A percentile compares a stretch with the other conserved stretches of the same genome.
These are phyloP conservation scores for Stemphylium beticola DNA, from an alignment of 2,329 filamentous ascomycete species.

Conservation along the genomic window DNA sequence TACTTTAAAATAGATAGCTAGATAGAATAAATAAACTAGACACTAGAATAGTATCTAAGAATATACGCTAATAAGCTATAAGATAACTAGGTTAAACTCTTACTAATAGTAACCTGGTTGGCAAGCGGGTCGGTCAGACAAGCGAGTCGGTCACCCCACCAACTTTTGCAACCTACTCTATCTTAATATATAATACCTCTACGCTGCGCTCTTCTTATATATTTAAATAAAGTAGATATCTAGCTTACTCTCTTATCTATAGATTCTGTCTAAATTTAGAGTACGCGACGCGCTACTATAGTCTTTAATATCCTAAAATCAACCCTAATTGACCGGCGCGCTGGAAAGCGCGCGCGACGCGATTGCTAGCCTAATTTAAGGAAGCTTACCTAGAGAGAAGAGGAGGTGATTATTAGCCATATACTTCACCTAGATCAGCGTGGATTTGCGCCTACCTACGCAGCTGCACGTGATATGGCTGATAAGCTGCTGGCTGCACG, in stretches of 20 bases:
- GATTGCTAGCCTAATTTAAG: no score
- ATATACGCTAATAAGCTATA: no score
- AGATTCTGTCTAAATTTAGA: not conserved
- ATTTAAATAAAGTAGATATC: not conserved
- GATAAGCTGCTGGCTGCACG: no score
- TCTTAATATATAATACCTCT: not conserved
- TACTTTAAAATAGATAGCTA: no score
- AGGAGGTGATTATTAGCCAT: not conserved
- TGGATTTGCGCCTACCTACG: not conserved
- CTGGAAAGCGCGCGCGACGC: not conserved
- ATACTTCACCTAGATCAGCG: not conserved
- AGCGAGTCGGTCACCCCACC: not conserved
- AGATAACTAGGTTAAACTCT: no score
- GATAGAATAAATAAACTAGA: no score
- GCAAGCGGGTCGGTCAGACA: no score
- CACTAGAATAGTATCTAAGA: no score
- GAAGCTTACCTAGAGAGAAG: no score
- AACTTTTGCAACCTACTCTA: not conserved
- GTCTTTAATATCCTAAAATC: slow-evolving; percentile 2
- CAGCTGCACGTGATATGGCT: no score
- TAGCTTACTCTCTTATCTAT: not conserved
- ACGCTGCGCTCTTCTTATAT: not conserved
- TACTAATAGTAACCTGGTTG: slow-evolving; percentile 16
- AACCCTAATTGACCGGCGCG: not conserved
- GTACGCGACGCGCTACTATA: slow-evolving; percentile 1